phyloP scores from a whole-genome alignment of 1,284 basidiomycete genomes.

The Hymenochaete sp. region DNA sequence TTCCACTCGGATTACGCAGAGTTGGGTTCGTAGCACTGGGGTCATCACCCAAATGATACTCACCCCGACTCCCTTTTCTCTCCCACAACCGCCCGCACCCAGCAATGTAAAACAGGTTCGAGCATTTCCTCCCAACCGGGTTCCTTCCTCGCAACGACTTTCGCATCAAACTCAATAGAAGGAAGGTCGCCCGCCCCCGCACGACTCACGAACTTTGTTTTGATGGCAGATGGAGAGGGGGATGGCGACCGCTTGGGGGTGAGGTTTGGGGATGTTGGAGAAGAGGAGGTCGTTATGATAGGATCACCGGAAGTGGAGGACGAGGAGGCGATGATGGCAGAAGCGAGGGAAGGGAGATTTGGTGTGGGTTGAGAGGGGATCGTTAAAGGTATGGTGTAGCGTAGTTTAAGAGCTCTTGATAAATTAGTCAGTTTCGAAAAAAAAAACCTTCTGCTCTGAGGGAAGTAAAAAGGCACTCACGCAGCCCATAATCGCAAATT shows the following conservation, averaged over 20 bases:
- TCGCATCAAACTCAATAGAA: conserved; percentile 56
- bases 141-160: conserved; percentile 61
- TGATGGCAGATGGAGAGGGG: conserved; percentile 20
- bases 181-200: conserved; percentile 21
- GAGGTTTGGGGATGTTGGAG: conserved; percentile 16
- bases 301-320: conserved; percentile 21
- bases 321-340: conserved; percentile 17
- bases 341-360: conserved; percentile 22
- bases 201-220: conserved; percentile 26
- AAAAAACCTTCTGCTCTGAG: background rate
- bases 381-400: conserved; percentile 65
- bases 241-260: conserved; percentile 24
- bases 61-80: conserved; percentile 46
- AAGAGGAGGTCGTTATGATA: conserved; percentile 23
- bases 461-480: conserved; percentile 35
- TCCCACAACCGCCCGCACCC: conserved; percentile 61
- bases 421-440: background rate
- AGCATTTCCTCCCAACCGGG: conserved; percentile 78
- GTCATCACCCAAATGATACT: too few species aligned
- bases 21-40: too few species aligned
- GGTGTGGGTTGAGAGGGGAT: conserved; percentile 34
- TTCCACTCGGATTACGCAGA: too few species aligned
- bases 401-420: conserved; percentile 66
- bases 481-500: conserved; percentile 78
- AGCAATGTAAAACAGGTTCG: conserved; percentile 48